phyloP scores from a whole-genome alignment of 768 basidiomycete genomes.

The Mycena filopes region DNA sequence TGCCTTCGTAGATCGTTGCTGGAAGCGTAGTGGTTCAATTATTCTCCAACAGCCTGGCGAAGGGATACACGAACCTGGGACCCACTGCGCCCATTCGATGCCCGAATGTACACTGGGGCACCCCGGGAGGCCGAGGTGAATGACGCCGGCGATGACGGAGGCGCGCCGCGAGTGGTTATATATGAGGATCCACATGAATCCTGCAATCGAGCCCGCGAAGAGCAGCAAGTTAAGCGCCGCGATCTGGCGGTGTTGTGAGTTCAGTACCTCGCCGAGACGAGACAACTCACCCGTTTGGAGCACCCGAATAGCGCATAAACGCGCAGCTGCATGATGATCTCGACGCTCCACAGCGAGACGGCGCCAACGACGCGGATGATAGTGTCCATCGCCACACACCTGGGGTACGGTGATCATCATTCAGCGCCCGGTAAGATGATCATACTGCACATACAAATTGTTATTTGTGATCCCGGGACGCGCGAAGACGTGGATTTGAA shows the following conservation, averaged over 20 bases:
- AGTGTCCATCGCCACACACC: constrained; percentile 59
- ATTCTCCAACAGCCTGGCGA: too few species aligned
- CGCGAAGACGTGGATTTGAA: constrained; percentile 57
- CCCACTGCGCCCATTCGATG: constrained; percentile 57
- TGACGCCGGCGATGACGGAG: constrained; percentile 47
- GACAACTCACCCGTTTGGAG: constrained; percentile 49
- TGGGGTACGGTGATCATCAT: constrained; percentile 33
- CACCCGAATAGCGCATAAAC: constrained; percentile 55
- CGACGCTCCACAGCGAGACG: constrained; percentile 58
- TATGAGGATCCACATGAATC: constrained; percentile 54
- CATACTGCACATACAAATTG: constrained; percentile 43
- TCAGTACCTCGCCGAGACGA: too few species aligned
- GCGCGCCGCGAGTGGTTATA: constrained; percentile 48
- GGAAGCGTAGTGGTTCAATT: not conserved
- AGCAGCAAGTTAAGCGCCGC: constrained; percentile 51
- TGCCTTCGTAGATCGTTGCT: constrained; percentile 46
- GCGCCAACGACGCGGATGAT: constrained; percentile 56
- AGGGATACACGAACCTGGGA: constrained; percentile 51
- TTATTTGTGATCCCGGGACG: constrained; percentile 50
- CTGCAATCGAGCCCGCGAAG: constrained; percentile 52
- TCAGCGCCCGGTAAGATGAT: not conserved
- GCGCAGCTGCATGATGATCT: constrained; percentile 60
- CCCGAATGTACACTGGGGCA: constrained; percentile 55
- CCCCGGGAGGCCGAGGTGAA: constrained; percentile 51
- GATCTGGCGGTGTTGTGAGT: constrained; percentile 40